phyloP scores from a whole-genome alignment of 2,329 filamentous ascomycete species.

The Aureobasidium sp. region DNA sequence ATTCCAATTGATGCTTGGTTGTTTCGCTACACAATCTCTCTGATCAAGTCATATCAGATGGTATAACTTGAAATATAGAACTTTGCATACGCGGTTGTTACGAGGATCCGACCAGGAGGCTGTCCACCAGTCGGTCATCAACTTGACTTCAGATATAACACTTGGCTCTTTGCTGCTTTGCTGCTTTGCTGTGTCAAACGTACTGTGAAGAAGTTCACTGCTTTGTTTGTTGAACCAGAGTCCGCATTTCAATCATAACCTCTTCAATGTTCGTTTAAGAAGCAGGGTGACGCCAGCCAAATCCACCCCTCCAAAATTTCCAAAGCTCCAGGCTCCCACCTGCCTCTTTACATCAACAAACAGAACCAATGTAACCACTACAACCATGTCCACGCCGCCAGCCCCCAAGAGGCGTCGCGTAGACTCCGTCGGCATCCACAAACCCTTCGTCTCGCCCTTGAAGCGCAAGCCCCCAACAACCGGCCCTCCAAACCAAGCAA shows the following conservation, averaged over 20 bases:
- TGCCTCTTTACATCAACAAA: not conserved
- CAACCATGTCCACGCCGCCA: constrained; percentile 11
- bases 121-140: no score
- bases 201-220: no score
- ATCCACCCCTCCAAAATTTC: not conserved
- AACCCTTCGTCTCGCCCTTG: constrained; percentile 66
- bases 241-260: not conserved
- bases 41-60: not conserved
- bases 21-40: not conserved
- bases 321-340: not conserved
- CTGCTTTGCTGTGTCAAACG: no score
- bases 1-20: not conserved
- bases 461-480: constrained; percentile 29
- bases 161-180: no score
- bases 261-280: not conserved
- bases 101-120: no score
- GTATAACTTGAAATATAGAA: no score
- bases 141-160: not conserved
- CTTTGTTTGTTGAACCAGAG: not conserved
- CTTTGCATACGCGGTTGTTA: no score
- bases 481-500: not conserved
- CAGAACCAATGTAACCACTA: not conserved
- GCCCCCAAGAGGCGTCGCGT: constrained; percentile 54
- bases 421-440: constrained; percentile 50
- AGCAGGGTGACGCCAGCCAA: not conserved